Evolutionary conservation across 2,329 filamentous ascomycete species (phyloP).

Genomic region (Hymenoscyphus linearis): DNA sequence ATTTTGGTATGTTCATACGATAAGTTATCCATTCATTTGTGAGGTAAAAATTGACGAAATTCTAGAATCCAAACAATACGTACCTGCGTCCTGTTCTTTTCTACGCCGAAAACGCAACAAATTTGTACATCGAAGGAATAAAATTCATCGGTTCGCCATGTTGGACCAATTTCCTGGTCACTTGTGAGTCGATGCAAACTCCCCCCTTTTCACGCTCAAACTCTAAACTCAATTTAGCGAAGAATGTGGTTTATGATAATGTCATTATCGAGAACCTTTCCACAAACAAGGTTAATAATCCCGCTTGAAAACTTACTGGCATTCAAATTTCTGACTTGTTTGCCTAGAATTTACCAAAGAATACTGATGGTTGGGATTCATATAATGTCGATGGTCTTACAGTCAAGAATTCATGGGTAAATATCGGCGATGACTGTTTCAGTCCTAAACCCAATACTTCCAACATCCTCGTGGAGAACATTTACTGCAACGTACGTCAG

Average conservation of each 20-base stretch:
- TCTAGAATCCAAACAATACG: conserved; percentile 45
- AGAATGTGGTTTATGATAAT: conserved; percentile 49
- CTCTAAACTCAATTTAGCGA: conserved; percentile 23
- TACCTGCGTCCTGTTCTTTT: conserved; percentile 57
- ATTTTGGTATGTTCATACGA: conserved; percentile 35
- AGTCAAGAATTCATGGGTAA: conserved; percentile 45
- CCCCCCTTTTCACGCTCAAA: not conserved
- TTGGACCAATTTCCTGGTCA: conserved; percentile 59
- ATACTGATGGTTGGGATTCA: conserved; percentile 59
- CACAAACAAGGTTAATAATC: conserved; percentile 31
- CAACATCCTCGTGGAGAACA: conserved; percentile 52
- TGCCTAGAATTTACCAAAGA: conserved; percentile 45
- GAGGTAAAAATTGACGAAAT: not conserved
- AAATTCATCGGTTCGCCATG: conserved; percentile 56
- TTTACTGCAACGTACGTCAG: conserved; percentile 47
- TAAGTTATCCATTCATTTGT: not conserved
- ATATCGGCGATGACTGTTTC: conserved; percentile 57
- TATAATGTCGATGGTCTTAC: conserved; percentile 50
- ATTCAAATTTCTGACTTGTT: not conserved
- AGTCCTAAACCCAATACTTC: conserved; percentile 55
- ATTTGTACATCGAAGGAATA: conserved; percentile 52
- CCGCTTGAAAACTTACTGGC: conserved; percentile 27
- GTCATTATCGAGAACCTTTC: conserved; percentile 50
- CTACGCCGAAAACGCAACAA: conserved; percentile 55
- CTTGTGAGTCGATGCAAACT: conserved; percentile 34